Conservation (phyloP, 2,329 filamentous ascomycete species). For the Dactylellina parvicollis region DNA sequence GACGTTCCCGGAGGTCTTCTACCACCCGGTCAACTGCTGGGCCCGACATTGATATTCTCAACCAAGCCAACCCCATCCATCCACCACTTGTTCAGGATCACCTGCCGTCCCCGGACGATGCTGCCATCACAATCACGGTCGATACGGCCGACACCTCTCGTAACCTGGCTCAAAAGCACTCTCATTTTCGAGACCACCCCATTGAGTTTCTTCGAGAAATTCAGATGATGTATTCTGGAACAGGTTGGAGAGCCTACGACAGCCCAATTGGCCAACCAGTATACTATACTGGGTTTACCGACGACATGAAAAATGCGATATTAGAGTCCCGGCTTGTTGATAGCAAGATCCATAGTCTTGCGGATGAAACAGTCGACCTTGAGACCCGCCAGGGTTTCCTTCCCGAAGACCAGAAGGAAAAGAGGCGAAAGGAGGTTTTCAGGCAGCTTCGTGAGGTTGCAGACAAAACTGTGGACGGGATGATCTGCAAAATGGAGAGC, state of each 20-base stretch:
- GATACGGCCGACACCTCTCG: constrained; percentile 17
- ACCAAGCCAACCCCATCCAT: constrained; percentile 77
- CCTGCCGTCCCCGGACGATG: constrained; percentile 60
- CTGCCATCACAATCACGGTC: constrained; percentile 17
- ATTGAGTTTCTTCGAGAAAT: constrained; percentile 90
- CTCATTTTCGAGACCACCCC: constrained; percentile 66
- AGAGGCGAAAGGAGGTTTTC: constrained; percentile 73
- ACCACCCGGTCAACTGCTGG: constrained; percentile 66
- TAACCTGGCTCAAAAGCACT: constrained; percentile 26
- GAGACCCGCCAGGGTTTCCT: constrained; percentile 81
- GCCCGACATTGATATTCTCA: constrained; percentile 80
- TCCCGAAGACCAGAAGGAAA: constrained; percentile 65
- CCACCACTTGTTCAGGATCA: constrained; percentile 62
- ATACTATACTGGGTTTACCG: constrained; percentile 90
- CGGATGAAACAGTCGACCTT: constrained; percentile 75
- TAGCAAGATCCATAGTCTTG: constrained; percentile 64
- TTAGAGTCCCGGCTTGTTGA: constrained; percentile 72
- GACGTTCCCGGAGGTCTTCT: constrained; percentile 14
- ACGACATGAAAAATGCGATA: constrained; percentile 84
- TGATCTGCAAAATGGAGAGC: constrained; percentile 99
- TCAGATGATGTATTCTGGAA: constrained; percentile 88
- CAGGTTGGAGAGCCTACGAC: constrained; percentile 95
- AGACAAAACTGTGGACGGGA: constrained; percentile 85
- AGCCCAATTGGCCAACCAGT: constrained; percentile 88
- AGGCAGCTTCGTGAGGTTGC: constrained; percentile 80